Base-by-base conservation (phyloP, 768 basidiomycete genomes). In the Piloderma croceum region DNA sequence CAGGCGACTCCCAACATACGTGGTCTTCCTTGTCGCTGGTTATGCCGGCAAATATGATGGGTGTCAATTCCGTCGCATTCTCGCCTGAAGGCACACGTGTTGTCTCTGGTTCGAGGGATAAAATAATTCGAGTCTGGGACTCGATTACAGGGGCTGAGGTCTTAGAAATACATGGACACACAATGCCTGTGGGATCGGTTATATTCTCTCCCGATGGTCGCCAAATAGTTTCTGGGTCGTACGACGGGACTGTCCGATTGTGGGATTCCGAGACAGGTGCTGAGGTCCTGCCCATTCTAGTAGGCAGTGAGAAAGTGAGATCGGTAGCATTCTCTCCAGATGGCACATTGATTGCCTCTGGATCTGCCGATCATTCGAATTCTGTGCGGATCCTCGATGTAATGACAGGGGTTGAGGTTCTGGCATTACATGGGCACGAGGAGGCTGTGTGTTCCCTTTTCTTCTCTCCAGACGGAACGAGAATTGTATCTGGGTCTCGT, bases 371-470 rank as follows among this genome's bases (percentile, higher is more conserved):
- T 35, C 57, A 57, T 36, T 56, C 55, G 3, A 53, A 61, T 36
- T 48, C 50, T 41, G 37, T 63, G 39, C 62, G 60, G 60, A n/a
- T n/a, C n/a, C n/a, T n/a, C n/a, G 56, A 63, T 43, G 41, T 54
- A 10, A 31, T 29, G 11, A 50, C 44, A 3, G 35, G 41, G 3
- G 23, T 38, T 9, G 2, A 34, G 3, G 13, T 48, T 25, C 27
- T 23, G 6, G 41, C 51, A 3, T 40, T 55, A 13, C 15, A 42
- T 10, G 44, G 52, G 18, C 58, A 54, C 42, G 34, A 4, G 7
- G 41, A 39, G 7, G 33, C 31, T 33, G 45, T 60, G 13, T 39
- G 24, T 6, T 47, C 49, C 4, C 43, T 55, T 13, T 48, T 50
- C 2, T 46, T 57, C 22, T 55, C 59, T 5, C 31, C 45, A 13